These are phyloP conservation scores for Chlamydomonas sp. DNA, from an alignment of 139 green algal genomes.

Conservation along the genomic window DNA sequence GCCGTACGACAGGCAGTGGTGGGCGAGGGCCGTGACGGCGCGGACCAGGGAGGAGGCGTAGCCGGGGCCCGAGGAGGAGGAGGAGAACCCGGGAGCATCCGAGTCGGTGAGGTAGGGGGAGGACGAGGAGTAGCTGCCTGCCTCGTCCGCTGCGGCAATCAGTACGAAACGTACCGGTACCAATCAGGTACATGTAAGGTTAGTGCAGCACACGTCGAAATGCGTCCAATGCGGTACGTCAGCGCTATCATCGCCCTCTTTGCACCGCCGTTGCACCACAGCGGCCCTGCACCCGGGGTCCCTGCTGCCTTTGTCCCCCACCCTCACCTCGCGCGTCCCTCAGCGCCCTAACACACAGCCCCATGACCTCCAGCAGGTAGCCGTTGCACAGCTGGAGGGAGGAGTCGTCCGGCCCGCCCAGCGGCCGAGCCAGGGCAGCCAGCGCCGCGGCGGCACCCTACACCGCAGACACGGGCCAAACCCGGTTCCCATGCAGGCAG, in stretches of 20 bases:
- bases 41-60: conserved; percentile 14
- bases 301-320: neutral
- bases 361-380: conserved; percentile 18
- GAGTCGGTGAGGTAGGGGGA: neutral
- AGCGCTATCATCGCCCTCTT: too few relatives aligned
- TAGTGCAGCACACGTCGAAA: too few relatives aligned
- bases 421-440: conserved; percentile 30
- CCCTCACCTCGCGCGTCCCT: conserved; percentile 9
- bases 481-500: too few relatives aligned
- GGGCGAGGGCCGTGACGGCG: conserved; percentile 1
- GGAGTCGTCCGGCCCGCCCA: neutral
- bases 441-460: conserved; percentile 21
- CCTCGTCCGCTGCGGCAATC: neutral
- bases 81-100: neutral
- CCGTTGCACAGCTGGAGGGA: neutral
- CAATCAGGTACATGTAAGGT: too few relatives aligned
- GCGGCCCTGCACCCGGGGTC: too few relatives aligned
- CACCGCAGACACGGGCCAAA: too few relatives aligned
- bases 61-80: neutral
- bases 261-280: too few relatives aligned
- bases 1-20: conserved; percentile 32
- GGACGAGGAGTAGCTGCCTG: neutral
- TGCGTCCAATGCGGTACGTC: too few relatives aligned
- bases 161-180: too few relatives aligned
- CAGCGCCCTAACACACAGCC: conserved; percentile 8